Base-by-base conservation (phyloP, 371 early-diverging fungal species). In the Blakeslea trispora region DNA sequence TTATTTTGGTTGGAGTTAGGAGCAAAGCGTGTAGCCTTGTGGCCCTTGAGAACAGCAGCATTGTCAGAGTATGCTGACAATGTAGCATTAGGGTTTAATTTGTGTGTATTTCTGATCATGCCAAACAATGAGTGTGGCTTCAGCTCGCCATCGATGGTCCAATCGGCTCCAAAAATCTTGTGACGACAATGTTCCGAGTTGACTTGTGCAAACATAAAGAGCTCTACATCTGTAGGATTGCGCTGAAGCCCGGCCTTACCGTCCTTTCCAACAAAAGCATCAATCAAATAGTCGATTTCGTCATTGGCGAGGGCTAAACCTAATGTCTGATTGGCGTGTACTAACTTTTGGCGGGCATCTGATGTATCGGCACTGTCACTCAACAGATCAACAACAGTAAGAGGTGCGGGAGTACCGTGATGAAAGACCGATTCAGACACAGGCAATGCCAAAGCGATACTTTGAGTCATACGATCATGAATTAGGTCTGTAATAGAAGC, bases 141-240 rank as follows among this genome's bases (percentile, higher is more conserved):
- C 42, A 81, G 74, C 52, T 84, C 74, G 23, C 92, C 91, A 66
- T 96, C 95, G 50, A 98, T 91, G 9, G 91, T 93, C 98, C 98
- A 98, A 50, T 91, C 81, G 17, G 96, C 97, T 50, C 91, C 81
- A 81, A 98, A 98, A 58, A 98, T 95, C 85, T 98, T 97, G 87
- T 98, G 98, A 15, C 98, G 86, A 77, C 98, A 98, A 75, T 98
- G 98, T 79, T 98, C 98, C 34, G 96, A 95, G 75, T 98, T 97
- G 68, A 98, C 97, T 71, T 97, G 98, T 42, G 97, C 97, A 89
- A 98, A 98, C 98, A 98, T 98, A 83, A 98, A 93, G 44, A 98
- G 81, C 77, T 97, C 97, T 3, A 93, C 95, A 67, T 98, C 97
- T n/a, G 98, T 96, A 9, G 97, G 97, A 60, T 94, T 90, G 50